A percentile compares a stretch with the other conserved stretches of the same genome.
Conservation (phyloP, 2,329 filamentous ascomycete species). For the Cordyceps militaris region DNA sequence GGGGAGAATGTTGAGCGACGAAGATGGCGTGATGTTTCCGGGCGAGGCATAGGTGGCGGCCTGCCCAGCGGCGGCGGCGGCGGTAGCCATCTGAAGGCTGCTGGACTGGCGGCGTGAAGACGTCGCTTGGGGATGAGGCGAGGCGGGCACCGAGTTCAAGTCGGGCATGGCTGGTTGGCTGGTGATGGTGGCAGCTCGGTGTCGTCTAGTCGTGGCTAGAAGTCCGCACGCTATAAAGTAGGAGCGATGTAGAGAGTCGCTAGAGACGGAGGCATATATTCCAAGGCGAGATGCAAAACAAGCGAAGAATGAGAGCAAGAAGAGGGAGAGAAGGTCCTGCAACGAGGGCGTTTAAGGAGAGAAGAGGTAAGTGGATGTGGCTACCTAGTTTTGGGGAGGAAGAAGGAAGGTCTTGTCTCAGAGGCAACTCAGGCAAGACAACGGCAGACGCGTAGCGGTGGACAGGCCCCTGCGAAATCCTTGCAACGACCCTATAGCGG, state of each 20-base stretch:
- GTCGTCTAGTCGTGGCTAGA: neutral
- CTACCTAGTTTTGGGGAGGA: neutral
- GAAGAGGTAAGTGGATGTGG: neutral
- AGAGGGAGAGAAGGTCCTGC: neutral
- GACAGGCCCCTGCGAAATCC: neutral
- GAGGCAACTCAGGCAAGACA: slow-evolving; percentile 1
- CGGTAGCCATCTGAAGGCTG: slow-evolving; percentile 35
- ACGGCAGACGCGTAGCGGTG: neutral
- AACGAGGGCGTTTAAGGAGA: neutral
- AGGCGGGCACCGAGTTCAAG: slow-evolving; percentile 48
- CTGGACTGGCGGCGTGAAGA: slow-evolving; percentile 36
- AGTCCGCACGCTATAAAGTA: neutral
- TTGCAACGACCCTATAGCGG: neutral
- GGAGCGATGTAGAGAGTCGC: neutral
- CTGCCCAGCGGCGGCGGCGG: slow-evolving; percentile 25
- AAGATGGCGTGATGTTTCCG: slow-evolving; percentile 24
- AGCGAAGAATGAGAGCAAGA: neutral
- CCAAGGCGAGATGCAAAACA: neutral
- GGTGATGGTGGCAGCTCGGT: neutral
- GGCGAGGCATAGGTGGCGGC: slow-evolving; percentile 1
- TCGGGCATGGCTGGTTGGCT: slow-evolving; percentile 42
- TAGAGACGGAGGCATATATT: neutral
- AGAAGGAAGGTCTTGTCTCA: slow-evolving; percentile 2
- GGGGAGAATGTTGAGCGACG: slow-evolving; percentile 49
- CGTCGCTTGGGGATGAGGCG: slow-evolving; percentile 36